Evolutionary conservation across 306 rosid genomes (phyloP), one percentile per base, ranked within the genome.

Genomic region (Luffa aegyptiaca): DNA sequence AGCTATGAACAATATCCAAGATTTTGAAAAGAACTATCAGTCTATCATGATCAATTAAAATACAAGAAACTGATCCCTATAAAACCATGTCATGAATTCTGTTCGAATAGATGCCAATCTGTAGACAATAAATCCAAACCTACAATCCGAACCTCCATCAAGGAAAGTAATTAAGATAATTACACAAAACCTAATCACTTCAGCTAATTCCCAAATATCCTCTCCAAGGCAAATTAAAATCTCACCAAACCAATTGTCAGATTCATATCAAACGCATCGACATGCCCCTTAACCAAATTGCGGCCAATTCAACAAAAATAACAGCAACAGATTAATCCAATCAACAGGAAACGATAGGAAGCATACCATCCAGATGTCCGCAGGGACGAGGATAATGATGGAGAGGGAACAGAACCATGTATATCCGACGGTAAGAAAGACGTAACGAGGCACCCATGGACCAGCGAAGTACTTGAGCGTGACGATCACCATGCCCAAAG

Each of bases 341-440:
- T 7, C 35, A 20, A 49, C 10, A 76, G 18, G 51, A 51, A 31
- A 68, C 36, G 6, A 44, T 73, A 6, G 14, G 7, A 73, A 49
- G 33, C n/a, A 73, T 89, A 95, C 98, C 92, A 86, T 85, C 97
- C 99, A 95, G 80, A 95, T 93, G 51, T 95, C 99, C 46, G 99
- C 97, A 18, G 99, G 97, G 77, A 95, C 99, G 86, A 95, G 97
- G 84, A 91, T 84, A 89, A 95, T 95, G 88, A 95, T 88, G 89
- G 99, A 88, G 84, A 93, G 90, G 26, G 99, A 95, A 78, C 89
- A 91, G 81, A 95, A 90, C 99, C 99, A 93, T 75, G 99, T 86
- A 77, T 95, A 95, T 78, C 93, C 99, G 55, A 95, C 99, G 69
- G 97, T 95, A 85, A 95, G 80, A 35, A 88, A 87, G 13, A 95